Base-by-base conservation (phyloP, 228 moss, liverwort and hornwort genomes). In the Sphagnum fallax region DNA sequence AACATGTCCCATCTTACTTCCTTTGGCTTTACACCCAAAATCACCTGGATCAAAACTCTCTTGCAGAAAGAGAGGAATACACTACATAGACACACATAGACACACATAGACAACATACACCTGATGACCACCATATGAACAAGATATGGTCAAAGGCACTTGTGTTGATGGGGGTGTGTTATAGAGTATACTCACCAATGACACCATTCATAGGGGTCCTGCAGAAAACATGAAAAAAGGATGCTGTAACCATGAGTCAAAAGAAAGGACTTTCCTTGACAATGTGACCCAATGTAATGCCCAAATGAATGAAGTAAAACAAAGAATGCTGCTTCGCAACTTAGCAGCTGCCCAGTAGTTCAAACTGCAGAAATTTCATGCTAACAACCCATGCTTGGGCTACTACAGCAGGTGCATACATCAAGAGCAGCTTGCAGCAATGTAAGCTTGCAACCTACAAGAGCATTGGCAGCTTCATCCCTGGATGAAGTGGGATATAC, bases 141-240 rank as follows among this genome's bases (percentile, higher is more conserved):
- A 32, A 32, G 32, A 32, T 32, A 32, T 32, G 32, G 32, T 32
- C 32, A 32, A 32, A 32, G 32, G 32, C 32, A 32, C 32, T 32
- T 32, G 32, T 32, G 32, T 32, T 32, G 32, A 32, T 32, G 32
- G 32, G 32, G 32, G 32, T 32, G 32, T 32, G 32, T 32, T 32
- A 32, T 32, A 32, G 32, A 32, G 32, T 32, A 61, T 48, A 62
- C 75, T 55, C 58, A 61, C 84, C 84, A 59, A 84, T 84, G 14
- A 84, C 80, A 60, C 84, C 84, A 71, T 84, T 84, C 84, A 84
- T 84, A 5, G 84, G 84, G 51, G 84, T 84, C 68, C 80, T 84
- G 80, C 76, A 74, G 62, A 32, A n/a, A 58, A 47, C 51, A 16
- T 32, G 32, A 32, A 1, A 32, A 32, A 32, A 32, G 2, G 32